Evolutionary conservation across 768 basidiomycete genomes (phyloP).

Genomic region (Sutorius australiensis): DNA sequence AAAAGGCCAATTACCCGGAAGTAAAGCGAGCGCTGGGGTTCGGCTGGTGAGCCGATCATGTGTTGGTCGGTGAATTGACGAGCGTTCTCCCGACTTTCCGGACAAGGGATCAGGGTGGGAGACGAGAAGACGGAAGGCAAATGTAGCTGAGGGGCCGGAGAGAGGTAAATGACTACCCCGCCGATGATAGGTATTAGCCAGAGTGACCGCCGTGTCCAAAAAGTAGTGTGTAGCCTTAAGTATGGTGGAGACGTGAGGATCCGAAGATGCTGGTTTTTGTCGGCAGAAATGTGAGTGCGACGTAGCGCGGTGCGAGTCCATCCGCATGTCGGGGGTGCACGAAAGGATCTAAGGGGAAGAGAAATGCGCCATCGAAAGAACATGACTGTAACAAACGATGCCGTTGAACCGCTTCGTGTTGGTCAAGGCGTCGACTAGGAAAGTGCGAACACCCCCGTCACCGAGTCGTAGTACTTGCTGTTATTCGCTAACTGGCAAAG

Average conservation of each 20-base stretch:
- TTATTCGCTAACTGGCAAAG: neutral
- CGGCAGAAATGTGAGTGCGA: conserved; percentile 22
- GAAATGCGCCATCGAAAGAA: conserved; percentile 19
- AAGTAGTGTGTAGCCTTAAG: conserved; percentile 25
- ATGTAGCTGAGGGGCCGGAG: conserved; percentile 39
- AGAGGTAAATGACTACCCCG: conserved; percentile 49
- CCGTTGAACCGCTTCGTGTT: conserved; percentile 39
- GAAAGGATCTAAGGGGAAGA: conserved; percentile 24
- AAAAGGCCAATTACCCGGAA: conserved; percentile 46
- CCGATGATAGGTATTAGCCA: conserved; percentile 60
- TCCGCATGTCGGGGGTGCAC: conserved; percentile 8
- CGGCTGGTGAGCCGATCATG: conserved; percentile 66
- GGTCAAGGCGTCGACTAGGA: conserved; percentile 9
- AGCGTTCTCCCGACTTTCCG: conserved; percentile 9
- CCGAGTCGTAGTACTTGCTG: too few species aligned
- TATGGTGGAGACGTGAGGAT: conserved; percentile 10
- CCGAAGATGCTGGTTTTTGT: conserved; percentile 3
- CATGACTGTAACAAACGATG: conserved; percentile 42
- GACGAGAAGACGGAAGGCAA: conserved; percentile 49
- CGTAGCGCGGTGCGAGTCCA: conserved; percentile 6
- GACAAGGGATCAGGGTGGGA: conserved; percentile 46
- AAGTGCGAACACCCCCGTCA: conserved; percentile 2
- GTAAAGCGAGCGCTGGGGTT: conserved; percentile 48
- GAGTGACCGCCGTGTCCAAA: conserved; percentile 26
- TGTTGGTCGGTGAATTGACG: conserved; percentile 23